A percentile compares a stretch with the other conserved stretches of the same genome.
Evolutionary conservation across 2,329 filamentous ascomycete species (phyloP).

Genomic region (Neocucurbitaria cava): DNA sequence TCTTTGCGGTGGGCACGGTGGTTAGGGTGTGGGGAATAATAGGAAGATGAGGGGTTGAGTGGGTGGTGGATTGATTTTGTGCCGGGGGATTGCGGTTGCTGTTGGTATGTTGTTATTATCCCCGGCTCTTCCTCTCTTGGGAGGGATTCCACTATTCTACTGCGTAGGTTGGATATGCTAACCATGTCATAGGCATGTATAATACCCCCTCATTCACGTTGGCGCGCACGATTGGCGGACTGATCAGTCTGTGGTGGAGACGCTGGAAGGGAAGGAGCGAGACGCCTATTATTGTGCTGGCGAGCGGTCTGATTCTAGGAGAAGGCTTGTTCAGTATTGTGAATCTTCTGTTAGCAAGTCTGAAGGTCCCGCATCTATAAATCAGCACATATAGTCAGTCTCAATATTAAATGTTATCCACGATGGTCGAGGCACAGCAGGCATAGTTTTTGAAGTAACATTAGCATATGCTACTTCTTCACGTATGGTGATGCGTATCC

Average conservation of each 20-base stretch:
- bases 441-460: background rate
- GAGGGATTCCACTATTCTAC: background rate
- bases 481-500: background rate
- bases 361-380: constrained; percentile 19
- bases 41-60: constrained; percentile 43
- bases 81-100: constrained; percentile 93
- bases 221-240: constrained; percentile 81
- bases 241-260: constrained; percentile 23
- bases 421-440: background rate
- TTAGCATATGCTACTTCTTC: background rate
- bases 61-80: constrained; percentile 74
- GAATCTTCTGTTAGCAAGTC: constrained; percentile 81
- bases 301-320: constrained; percentile 80
- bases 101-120: constrained; percentile 69
- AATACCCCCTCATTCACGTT: constrained; percentile 96
- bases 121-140: too few relatives aligned
- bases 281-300: constrained; percentile 87
- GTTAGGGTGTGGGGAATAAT: constrained; percentile 61
- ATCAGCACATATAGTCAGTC: background rate
- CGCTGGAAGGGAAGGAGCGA: constrained; percentile 56
- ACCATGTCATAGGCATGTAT: constrained; percentile 75
- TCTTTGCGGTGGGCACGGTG: constrained; percentile 77
- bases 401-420: background rate
- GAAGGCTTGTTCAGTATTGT: constrained; percentile 21
- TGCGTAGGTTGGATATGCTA: background rate